Conservation (phyloP, 257 asterid genomes). For the Linaria vulgaris region DNA sequence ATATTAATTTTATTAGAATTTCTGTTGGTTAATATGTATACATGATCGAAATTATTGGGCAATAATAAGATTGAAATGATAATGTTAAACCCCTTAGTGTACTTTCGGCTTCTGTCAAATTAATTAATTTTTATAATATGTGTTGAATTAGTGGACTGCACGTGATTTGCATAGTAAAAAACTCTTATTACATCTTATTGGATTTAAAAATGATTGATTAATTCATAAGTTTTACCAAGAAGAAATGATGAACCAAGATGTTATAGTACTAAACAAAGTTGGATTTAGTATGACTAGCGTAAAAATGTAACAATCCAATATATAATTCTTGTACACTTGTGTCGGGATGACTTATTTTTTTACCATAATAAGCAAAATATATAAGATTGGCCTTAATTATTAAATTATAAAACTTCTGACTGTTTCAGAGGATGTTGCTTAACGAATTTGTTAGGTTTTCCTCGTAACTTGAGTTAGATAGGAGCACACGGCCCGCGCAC, state of each 20-base stretch:
- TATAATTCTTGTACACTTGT: constrained; percentile 27
- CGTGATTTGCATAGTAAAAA: too few species aligned
- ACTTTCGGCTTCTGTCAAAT: too few species aligned
- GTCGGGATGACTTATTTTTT: constrained; percentile 28
- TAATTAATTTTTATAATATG: too few species aligned
- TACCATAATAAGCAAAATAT: background rate
- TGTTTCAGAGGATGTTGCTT: constrained; percentile 16
- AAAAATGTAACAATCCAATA: constrained; percentile 24
- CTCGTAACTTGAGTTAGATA: constrained; percentile 9
- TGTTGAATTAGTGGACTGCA: too few species aligned
- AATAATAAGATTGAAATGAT: too few species aligned
- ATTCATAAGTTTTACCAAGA: too few species aligned
- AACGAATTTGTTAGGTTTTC: constrained; percentile 6
- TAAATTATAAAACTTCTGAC: constrained; percentile 15
- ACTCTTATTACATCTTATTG: too few species aligned
- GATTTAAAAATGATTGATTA: too few species aligned
- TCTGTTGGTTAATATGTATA: too few species aligned
- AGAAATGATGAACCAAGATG: background rate
- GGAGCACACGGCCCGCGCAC: constrained; percentile 1
- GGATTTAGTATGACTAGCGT: constrained; percentile 31
- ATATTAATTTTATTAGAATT: too few species aligned
- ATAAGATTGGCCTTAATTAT: background rate
- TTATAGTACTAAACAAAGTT: background rate
- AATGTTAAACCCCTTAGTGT: too few species aligned
- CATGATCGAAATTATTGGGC: too few species aligned